phyloP scores from a whole-genome alignment of 495 filamentous ascomycete species.

The Poronia punctata region DNA sequence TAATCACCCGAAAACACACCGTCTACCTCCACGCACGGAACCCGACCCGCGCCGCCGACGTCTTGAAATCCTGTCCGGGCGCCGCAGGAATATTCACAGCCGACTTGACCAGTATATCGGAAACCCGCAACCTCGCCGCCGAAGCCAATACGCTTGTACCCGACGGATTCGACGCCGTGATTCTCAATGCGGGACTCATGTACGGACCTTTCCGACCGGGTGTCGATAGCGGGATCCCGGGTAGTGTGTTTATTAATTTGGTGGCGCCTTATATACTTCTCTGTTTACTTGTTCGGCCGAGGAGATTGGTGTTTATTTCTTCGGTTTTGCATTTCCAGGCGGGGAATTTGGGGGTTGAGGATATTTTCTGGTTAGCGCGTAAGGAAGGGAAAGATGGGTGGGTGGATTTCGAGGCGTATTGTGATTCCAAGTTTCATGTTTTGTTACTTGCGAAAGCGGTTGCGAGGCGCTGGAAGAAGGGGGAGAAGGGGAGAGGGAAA shows the following conservation, averaged over 20 bases:
- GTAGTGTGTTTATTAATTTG: background rate
- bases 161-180: no score
- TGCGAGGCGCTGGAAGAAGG: background rate
- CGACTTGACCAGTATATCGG: no score
- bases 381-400: background rate
- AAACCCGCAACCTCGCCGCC: no score
- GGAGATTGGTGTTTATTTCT: background rate
- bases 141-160: no score
- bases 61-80: background rate
- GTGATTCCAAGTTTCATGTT: background rate
- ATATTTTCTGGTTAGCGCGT: no score
- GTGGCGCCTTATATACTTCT: background rate
- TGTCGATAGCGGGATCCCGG: background rate
- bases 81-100: no score
- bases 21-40: slow-evolving; percentile 1
- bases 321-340: no score
- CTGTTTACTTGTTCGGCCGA: background rate
- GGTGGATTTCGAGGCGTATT: background rate
- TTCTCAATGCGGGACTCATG: background rate
- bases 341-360: no score
- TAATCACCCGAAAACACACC: background rate
- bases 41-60: background rate
- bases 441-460: background rate
- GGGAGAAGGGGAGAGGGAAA: no score
- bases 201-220: background rate